These are phyloP conservation scores for Fusarium fujikuroi DNA, from an alignment of 2,329 filamentous ascomycete genomes.

Conservation along the genomic window DNA sequence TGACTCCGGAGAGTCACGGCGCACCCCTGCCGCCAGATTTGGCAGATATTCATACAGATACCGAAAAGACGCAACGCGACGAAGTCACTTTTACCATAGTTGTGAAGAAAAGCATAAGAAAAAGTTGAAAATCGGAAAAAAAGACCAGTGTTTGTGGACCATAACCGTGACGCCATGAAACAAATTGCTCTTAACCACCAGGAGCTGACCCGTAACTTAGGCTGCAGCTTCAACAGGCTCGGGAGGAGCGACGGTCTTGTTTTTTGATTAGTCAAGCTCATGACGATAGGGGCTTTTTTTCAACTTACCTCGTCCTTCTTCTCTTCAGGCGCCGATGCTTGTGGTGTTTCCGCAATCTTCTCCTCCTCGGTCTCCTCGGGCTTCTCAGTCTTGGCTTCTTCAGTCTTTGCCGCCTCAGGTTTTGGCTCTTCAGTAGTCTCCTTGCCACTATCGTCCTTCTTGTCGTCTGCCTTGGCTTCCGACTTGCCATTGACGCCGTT, in stretches of 20 bases:
- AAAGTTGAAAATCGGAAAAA: slow-evolving; percentile 32
- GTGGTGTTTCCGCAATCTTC: slow-evolving; percentile 23
- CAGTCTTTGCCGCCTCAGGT: slow-evolving; percentile 47
- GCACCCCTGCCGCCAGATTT: slow-evolving; percentile 28
- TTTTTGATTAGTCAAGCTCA: slow-evolving; percentile 16
- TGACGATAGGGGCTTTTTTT: neutral
- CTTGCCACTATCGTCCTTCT: slow-evolving; percentile 54
- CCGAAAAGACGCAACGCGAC: slow-evolving; percentile 30
- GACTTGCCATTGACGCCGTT: slow-evolving; percentile 62
- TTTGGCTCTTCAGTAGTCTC: slow-evolving; percentile 53
- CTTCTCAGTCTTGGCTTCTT: slow-evolving; percentile 45
- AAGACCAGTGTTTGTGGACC: slow-evolving; percentile 40
- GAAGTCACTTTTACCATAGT: slow-evolving; percentile 43
- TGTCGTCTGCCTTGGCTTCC: slow-evolving; percentile 53
- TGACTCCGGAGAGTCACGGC: slow-evolving; percentile 23
- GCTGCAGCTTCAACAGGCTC: slow-evolving; percentile 53
- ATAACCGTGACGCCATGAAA: slow-evolving; percentile 45
- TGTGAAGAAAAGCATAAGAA: slow-evolving; percentile 27
- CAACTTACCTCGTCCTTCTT: slow-evolving; percentile 52
- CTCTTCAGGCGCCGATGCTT: slow-evolving; percentile 32
- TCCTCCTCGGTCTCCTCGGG: slow-evolving; percentile 38
- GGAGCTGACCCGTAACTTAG: slow-evolving; percentile 39
- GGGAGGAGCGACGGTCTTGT: slow-evolving; percentile 44
- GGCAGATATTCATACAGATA: slow-evolving; percentile 46
- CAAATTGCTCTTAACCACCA: slow-evolving; percentile 40